phyloP scores from a whole-genome alignment of 257 asterid species.

The Forsythia suspensa region DNA sequence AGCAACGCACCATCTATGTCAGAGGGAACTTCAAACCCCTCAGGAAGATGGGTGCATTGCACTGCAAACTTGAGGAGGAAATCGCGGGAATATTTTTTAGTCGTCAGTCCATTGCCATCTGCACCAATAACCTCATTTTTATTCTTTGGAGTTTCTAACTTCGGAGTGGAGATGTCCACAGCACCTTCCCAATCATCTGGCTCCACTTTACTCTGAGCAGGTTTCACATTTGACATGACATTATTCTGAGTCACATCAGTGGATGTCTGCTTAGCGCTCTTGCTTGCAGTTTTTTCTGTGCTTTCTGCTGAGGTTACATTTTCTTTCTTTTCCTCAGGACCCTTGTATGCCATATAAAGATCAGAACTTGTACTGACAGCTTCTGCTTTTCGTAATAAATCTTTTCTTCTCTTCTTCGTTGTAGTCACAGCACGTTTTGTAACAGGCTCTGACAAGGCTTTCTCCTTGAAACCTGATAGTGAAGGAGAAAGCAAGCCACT shows the following conservation, averaged over 20 bases:
- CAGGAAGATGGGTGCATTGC: slow-evolving; percentile 28
- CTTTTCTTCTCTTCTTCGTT: slow-evolving; percentile 24
- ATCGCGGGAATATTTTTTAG: slow-evolving; percentile 31
- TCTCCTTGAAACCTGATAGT: slow-evolving; percentile 27
- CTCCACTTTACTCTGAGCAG: slow-evolving; percentile 22
- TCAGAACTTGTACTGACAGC: slow-evolving; percentile 27
- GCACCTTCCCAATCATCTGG: slow-evolving; percentile 32
- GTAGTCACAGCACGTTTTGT: slow-evolving; percentile 17
- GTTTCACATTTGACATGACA: slow-evolving; percentile 11
- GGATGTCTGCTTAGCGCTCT: slow-evolving; percentile 8
- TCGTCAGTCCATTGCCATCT: neutral
- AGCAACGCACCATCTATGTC: slow-evolving; percentile 21
- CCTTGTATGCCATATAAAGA: slow-evolving; percentile 27
- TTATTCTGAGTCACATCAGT: slow-evolving; percentile 8
- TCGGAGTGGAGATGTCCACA: slow-evolving; percentile 19
- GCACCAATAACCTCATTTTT: neutral
- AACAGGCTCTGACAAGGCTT: slow-evolving; percentile 26
- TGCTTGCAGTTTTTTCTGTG: slow-evolving; percentile 9
- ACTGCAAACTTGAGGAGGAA: slow-evolving; percentile 28
- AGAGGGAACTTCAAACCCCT: slow-evolving; percentile 23
- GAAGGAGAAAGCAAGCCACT: slow-evolving; percentile 8
- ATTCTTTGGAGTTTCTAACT: slow-evolving; percentile 15
- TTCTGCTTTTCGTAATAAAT: slow-evolving; percentile 26
- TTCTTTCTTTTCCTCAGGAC: slow-evolving; percentile 25
- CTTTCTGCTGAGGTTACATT: slow-evolving; percentile 23